Evolutionary conservation across 1,284 basidiomycete species (phyloP).

Genomic region (Fomitopsis betulina): DNA sequence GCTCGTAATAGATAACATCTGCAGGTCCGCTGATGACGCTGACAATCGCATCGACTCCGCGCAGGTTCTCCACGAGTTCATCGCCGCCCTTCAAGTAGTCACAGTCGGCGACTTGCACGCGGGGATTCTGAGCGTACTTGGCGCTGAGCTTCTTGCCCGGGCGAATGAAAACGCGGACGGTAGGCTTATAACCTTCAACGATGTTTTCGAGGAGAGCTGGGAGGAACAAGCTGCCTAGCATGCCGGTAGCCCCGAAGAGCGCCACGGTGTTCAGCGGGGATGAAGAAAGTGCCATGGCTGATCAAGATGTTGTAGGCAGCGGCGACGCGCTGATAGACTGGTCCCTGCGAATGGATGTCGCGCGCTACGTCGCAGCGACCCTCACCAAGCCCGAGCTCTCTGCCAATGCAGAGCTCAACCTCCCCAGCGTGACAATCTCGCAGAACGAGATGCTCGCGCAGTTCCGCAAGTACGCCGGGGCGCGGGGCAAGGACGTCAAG

Average conservation of each 20-base stretch:
- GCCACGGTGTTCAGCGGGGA: neutral
- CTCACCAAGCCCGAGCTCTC: slow-evolving; percentile 8
- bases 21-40: slow-evolving; percentile 4
- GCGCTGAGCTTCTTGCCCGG: neutral
- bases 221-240: neutral
- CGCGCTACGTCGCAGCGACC: slow-evolving; percentile 8
- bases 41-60: slow-evolving; percentile 6
- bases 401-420: slow-evolving; percentile 8
- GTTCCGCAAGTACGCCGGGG: slow-evolving; percentile 4
- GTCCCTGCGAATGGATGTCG: slow-evolving; percentile 7
- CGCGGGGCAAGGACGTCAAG: slow-evolving; percentile 2
- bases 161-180: neutral
- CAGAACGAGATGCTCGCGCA: slow-evolving; percentile 8
- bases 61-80: slow-evolving; percentile 1
- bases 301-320: slow-evolving; percentile 9
- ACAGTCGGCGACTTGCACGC: neutral
- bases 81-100: slow-evolving; percentile 5
- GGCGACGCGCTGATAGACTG: slow-evolving; percentile 7
- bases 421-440: slow-evolving; percentile 8
- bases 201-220: neutral
- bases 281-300: too few relatives aligned
- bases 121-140: neutral
- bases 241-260: neutral
- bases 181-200: neutral
- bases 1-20: neutral